A percentile compares a stretch with the other conserved stretches of the same genome.
These are phyloP conservation scores for Thelonectria rubi DNA, from an alignment of 2,329 filamentous ascomycete genomes.

Conservation along the genomic window DNA sequence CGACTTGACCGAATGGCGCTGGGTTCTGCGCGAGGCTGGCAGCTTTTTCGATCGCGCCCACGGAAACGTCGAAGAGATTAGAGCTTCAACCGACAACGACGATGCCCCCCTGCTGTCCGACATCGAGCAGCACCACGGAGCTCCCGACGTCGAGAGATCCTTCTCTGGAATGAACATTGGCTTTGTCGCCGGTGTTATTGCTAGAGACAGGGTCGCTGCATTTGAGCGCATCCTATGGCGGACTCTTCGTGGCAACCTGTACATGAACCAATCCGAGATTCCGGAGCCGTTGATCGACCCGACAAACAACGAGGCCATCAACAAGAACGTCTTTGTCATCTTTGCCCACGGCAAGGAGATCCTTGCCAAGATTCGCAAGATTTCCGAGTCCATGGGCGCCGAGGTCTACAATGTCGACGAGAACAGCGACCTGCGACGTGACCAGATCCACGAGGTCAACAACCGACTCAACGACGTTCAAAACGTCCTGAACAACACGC, in stretches of 20 bases:
- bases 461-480: slow-evolving; percentile 88
- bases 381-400: slow-evolving; percentile 95
- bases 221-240: slow-evolving; percentile 99
- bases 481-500: slow-evolving; percentile 93
- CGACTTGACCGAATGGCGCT: slow-evolving; percentile 97
- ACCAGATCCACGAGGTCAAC: slow-evolving; percentile 98
- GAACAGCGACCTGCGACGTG: slow-evolving; percentile 92
- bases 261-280: slow-evolving; percentile 99
- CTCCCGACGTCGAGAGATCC: slow-evolving; percentile 78
- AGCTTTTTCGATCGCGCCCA: slow-evolving; percentile 97
- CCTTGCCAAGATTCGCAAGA: slow-evolving; percentile 98
- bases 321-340: slow-evolving; percentile 99
- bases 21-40: slow-evolving; percentile 94
- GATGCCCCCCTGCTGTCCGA: slow-evolving; percentile 94
- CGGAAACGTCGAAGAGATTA: slow-evolving; percentile 95
- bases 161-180: slow-evolving; percentile 99
- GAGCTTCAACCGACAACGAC: slow-evolving; percentile 87
- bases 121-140: slow-evolving; percentile 80
- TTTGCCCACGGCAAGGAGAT: slow-evolving; percentile 99
- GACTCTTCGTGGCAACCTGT: slow-evolving; percentile 94
- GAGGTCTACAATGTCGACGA: slow-evolving; percentile 97
- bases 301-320: slow-evolving; percentile 86
- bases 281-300: slow-evolving; percentile 92
- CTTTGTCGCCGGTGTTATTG: slow-evolving; percentile 96
- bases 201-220: slow-evolving; percentile 88